Evolutionary conservation across 108 stramenopile genomes (phyloP).

Genomic region (Skeletonema potamos): DNA sequence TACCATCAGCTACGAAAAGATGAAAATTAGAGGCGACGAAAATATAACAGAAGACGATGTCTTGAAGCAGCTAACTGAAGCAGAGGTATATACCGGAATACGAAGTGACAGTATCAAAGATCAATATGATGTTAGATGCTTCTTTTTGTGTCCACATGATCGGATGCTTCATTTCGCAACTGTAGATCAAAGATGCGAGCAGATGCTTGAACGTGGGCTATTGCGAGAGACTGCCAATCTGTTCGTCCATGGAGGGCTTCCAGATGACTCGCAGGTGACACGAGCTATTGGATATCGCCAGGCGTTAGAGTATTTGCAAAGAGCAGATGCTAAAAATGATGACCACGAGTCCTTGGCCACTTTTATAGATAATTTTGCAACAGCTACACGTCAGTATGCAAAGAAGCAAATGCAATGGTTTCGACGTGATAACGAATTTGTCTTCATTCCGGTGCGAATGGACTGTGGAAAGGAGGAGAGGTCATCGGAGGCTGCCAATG

Average conservation of each 20-base stretch:
- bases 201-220: slow-evolving; percentile 87
- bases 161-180: slow-evolving; percentile 81
- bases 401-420: slow-evolving; percentile 97
- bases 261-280: slow-evolving; percentile 72
- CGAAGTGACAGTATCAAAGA: slow-evolving; percentile 57
- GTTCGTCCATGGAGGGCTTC: slow-evolving; percentile 58
- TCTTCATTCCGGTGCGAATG: slow-evolving; percentile 76
- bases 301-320: slow-evolving; percentile 81
- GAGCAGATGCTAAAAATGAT: slow-evolving; percentile 36
- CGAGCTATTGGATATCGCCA: slow-evolving; percentile 97
- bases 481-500: slow-evolving; percentile 43
- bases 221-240: slow-evolving; percentile 80
- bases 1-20: slow-evolving; percentile 46
- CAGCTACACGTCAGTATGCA: slow-evolving; percentile 91
- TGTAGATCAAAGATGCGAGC: slow-evolving; percentile 91
- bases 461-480: slow-evolving; percentile 42
- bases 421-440: slow-evolving; percentile 76
- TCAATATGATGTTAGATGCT: slow-evolving; percentile 91
- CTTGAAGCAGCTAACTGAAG: slow-evolving; percentile 29
- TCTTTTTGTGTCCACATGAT: slow-evolving; percentile 92
- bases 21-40: slow-evolving; percentile 9
- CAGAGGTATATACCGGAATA: slow-evolving; percentile 72
- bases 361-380: slow-evolving; percentile 79
- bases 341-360: slow-evolving; percentile 65
- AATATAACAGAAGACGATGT: slow-evolving; percentile 31